Conservation (phyloP, 2,329 filamentous ascomycete genomes). For the Septoria linicola region DNA sequence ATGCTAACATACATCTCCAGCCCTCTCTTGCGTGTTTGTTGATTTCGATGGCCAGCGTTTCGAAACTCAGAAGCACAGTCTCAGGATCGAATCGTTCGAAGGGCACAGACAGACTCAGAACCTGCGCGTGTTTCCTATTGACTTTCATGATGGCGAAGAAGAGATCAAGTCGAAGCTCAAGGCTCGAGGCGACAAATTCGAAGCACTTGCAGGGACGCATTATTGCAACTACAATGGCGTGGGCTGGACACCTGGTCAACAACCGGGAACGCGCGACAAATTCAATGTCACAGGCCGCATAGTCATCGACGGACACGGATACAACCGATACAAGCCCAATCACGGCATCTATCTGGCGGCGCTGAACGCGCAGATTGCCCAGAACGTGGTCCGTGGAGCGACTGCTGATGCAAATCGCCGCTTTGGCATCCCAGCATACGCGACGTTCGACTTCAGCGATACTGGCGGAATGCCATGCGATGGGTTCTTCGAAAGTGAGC, state of each 20-base stretch:
- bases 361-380: slow-evolving; percentile 24
- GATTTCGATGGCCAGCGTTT: slow-evolving; percentile 43
- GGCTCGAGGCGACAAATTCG: slow-evolving; percentile 48
- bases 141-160: slow-evolving; percentile 45
- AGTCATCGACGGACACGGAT: slow-evolving; percentile 51
- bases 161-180: slow-evolving; percentile 44
- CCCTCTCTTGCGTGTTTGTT: slow-evolving; percentile 33
- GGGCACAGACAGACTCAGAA: slow-evolving; percentile 47
- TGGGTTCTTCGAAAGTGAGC: slow-evolving; percentile 33
- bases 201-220: slow-evolving; percentile 50
- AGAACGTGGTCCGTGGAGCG: no score
- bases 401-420: no score
- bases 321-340: slow-evolving; percentile 49
- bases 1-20: no score
- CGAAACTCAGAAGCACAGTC: slow-evolving; percentile 35
- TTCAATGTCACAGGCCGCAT: slow-evolving; percentile 51
- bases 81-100: slow-evolving; percentile 36
- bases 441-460: slow-evolving; percentile 12
- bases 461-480: slow-evolving; percentile 39
- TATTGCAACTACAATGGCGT: slow-evolving; percentile 53
- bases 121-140: slow-evolving; percentile 47
- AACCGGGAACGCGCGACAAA: slow-evolving; percentile 39
- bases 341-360: slow-evolving; percentile 41
- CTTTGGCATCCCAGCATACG: neutral
- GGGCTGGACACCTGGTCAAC: slow-evolving; percentile 38